Evolutionary conservation across 2,329 filamentous ascomycete species (phyloP).

Genomic region (Xylariaceae sp.): DNA sequence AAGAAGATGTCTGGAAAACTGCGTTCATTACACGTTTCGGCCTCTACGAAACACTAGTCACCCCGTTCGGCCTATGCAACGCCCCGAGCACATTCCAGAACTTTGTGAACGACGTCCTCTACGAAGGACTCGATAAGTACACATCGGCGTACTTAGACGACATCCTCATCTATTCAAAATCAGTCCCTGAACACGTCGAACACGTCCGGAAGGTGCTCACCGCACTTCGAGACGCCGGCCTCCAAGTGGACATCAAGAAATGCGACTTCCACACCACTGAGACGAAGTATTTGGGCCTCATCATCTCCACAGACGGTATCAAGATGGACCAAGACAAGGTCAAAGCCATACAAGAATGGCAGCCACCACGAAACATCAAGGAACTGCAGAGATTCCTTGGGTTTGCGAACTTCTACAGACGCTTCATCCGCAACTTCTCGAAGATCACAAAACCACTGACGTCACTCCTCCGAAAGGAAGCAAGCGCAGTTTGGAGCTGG

Average conservation of each 20-base stretch:
- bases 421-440: no score
- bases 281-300: constrained; percentile 25
- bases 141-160: constrained; percentile 14
- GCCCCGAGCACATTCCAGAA: no score
- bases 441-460: no score
- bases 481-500: no score
- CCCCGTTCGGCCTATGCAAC: no score
- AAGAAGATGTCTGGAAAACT: constrained; percentile 19
- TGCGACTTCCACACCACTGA: constrained; percentile 21
- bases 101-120: no score
- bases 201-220: constrained; percentile 15
- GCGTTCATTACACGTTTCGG: constrained; percentile 17
- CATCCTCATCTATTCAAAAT: constrained; percentile 20
- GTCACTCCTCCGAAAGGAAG: no score
- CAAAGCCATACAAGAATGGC: constrained; percentile 16
- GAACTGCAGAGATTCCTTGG: constrained; percentile 22
- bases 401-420: constrained; percentile 25
- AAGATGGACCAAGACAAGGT: constrained; percentile 20
- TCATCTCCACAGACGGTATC: constrained; percentile 18
- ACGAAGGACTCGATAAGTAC: constrained; percentile 10
- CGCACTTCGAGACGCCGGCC: neutral
- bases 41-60: constrained; percentile 21
- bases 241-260: constrained; percentile 18
- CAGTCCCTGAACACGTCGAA: constrained; percentile 14
- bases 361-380: constrained; percentile 9